Base-by-base conservation (phyloP, 1,139 yeast genomes). In the Meyerozyma carpophila region DNA sequence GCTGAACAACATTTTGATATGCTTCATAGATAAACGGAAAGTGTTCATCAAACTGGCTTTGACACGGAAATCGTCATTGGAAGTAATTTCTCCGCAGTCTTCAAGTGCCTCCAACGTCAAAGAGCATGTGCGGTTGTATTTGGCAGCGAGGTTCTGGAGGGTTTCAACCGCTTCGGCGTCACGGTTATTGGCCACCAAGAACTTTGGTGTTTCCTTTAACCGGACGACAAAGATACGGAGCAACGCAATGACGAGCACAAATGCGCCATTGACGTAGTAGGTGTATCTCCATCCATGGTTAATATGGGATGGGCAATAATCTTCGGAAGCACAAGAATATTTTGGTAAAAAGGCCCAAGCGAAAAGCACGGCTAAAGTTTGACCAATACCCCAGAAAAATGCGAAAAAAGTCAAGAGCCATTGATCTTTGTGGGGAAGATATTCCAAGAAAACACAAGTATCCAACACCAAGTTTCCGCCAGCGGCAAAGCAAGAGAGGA, bases 401-500 rank as follows among this genome's bases (percentile, higher is more conserved):
- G 85, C 84, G 66, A 80, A 68, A 32, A 77, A 63, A 0, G 84
- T 78, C 43, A 78, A 66, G 47, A 81, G 59, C 70, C 74, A 78
- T 52, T 78, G 81, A 51, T 72, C 63, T 41, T 71, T 73, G 38
- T 66, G 65, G 2, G 86, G 85, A 45, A 80, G 60, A 50, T 70
- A 79, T 54, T 81, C 86, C 44, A 81, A 61, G 51, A 81, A 79
- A 6, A 79, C 79, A 43, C 83, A 72, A 26, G 81, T 77, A 58
- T 81, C 86, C 32, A 80, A 63, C 2, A 79, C 83, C 46, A 81
- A 63, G 54, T 81, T 81, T 46, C 86, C 85, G 46, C 85, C 85
- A 10, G 78, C 74, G 25, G 76, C 73, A 46, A 73, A 70, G 36
- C 73, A 62, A 31, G 71, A 58, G 28, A 80, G 53, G 43, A 75